These are phyloP conservation scores for Leishmania tropica DNA, from an alignment of 208 protist species.

Conservation along the genomic window DNA sequence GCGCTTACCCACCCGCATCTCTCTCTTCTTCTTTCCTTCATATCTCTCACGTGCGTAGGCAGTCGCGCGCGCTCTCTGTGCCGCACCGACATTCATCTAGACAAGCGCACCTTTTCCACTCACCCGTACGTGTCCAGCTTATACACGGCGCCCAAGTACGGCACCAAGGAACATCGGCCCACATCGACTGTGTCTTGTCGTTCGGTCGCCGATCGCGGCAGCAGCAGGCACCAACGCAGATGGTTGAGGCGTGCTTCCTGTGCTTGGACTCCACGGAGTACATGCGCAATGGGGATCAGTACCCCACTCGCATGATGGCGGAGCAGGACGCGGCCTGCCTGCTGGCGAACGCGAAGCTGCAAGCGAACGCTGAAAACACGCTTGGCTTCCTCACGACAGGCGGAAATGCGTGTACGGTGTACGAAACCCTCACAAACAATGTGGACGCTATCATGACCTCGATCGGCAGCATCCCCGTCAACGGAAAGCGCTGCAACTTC, in stretches of 20 bases:
- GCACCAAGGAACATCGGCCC: neutral
- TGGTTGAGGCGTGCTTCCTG: conserved; percentile 91
- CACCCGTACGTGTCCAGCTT: neutral
- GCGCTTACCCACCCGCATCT: too few relatives aligned
- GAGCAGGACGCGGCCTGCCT: conserved; percentile 97
- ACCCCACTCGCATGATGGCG: conserved; percentile 95
- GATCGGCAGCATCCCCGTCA: conserved; percentile 89
- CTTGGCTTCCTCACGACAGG: conserved; percentile 96
- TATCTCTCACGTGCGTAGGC: neutral
- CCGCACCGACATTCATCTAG: neutral
- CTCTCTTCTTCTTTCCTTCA: neutral
- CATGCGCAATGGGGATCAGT: conserved; percentile 99
- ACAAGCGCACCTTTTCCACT: neutral
- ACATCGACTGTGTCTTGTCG: neutral
- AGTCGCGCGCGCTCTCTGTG: neutral
- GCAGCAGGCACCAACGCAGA: conserved; percentile 11
- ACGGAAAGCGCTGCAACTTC: conserved; percentile 91
- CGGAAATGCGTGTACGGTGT: conserved; percentile 89
- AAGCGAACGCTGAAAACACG: conserved; percentile 97
- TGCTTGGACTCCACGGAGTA: conserved; percentile 97
- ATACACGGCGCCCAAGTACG: neutral
- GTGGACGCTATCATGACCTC: conserved; percentile 93
- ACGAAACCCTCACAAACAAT: conserved; percentile 95
- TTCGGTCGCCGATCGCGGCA: neutral
- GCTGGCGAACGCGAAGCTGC: conserved; percentile 93